Evolutionary conservation across 31 red algal species (phyloP), one percentile per base, ranked within the genome.

Genomic region (Endocladia muricata): DNA sequence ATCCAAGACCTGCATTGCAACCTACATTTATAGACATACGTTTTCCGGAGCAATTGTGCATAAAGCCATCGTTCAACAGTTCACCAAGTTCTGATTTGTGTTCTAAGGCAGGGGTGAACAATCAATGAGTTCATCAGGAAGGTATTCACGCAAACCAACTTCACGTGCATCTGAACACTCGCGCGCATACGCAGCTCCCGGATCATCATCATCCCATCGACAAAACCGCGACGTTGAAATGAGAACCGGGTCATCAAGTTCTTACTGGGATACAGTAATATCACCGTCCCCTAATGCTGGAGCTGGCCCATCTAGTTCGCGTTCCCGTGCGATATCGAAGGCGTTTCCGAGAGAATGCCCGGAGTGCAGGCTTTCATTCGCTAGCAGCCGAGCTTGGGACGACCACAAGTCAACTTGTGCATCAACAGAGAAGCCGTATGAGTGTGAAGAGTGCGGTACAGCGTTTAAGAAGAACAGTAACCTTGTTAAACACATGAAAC

Each of bases 401-500:
- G 55, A 58, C 25, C 55, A 58, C 32, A 28, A 58, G 4, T n/a
- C n/a, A n/a, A n/a, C n/a, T n/a, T 58, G 55, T 28, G 49, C 36
- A 11, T 37, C 59, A 42, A n/a, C n/a, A n/a, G 86, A 90, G 28
- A 82, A 78, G 39, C 86, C 86, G 1, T 80, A 74, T 40, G 41
- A 55, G 22, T 93, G 90, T 68, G 66, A 70, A 19, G 59, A 77
- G 51, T 93, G 90, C 58, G 66, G 68, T 28, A 70, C 59, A 11
- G 68, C 70, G 17, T 93, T 93, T 61, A 79, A 80, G 60, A 81
- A 82, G 58, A 79, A 81, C 49, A 74, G 63, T 42, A 93, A 88
- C 59, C 83, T 93, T 31, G 76, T 73, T 41, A 93, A 88, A 61
- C 83, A 94, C 72, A 83, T 94, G 58, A 83, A 80, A 65, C 41